These are phyloP conservation scores for Nepenthes gracilis DNA, from an alignment of 148 eudicot genomes.

Conservation along the genomic window DNA sequence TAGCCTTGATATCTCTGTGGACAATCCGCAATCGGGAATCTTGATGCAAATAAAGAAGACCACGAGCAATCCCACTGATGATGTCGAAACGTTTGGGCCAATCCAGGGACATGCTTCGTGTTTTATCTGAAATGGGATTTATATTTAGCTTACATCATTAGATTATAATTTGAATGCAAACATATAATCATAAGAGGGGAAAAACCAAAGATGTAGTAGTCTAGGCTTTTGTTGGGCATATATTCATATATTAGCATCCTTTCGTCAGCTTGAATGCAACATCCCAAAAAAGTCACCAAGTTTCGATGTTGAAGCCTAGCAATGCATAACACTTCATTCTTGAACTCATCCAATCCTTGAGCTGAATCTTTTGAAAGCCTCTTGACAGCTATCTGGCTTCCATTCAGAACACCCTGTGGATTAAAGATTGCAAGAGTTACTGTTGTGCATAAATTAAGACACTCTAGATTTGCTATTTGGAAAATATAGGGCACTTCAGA, in stretches of 20 bases:
- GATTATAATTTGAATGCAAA: background rate
- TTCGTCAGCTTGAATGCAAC: constrained; percentile 16
- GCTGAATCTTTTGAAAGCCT: constrained; percentile 22
- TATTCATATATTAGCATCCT: constrained; percentile 27
- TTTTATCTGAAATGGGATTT: background rate
- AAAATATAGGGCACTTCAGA: no score
- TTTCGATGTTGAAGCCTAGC: constrained; percentile 36
- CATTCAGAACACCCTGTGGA: constrained; percentile 21
- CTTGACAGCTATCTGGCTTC: constrained; percentile 27
- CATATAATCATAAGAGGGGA: no score
- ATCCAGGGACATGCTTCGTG: constrained; percentile 9
- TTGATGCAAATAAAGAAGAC: constrained; percentile 45
- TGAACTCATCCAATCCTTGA: constrained; percentile 26
- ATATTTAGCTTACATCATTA: background rate
- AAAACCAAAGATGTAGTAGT: constrained; percentile 18
- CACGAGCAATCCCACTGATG: constrained; percentile 44
- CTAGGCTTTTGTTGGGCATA: constrained; percentile 32
- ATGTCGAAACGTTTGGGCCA: constrained; percentile 46
- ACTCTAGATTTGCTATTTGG: background rate
- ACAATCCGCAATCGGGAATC: constrained; percentile 50
- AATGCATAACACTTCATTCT: constrained; percentile 22
- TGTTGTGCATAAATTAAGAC: background rate
- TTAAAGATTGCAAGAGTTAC: background rate
- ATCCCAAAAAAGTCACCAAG: constrained; percentile 30
- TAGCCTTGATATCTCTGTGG: constrained; percentile 46